Conservation (phyloP, 441 rosid species). For the Arabidopsis hybrid region DNA sequence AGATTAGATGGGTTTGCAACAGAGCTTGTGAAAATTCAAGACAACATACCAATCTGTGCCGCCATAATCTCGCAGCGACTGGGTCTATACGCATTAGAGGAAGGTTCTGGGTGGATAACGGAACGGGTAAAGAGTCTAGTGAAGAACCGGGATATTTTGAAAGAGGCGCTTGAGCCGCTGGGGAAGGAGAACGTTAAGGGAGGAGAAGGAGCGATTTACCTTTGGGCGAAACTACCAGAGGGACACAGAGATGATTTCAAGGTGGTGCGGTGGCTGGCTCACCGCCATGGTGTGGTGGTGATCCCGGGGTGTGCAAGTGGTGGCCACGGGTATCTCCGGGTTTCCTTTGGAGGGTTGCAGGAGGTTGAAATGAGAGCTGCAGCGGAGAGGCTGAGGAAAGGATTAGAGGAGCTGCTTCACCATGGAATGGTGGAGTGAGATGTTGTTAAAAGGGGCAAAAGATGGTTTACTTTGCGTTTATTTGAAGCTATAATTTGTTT, state of each 20-base stretch:
- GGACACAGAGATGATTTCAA: constrained; percentile 51
- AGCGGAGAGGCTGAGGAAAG: constrained; percentile 71
- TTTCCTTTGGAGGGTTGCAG: constrained; percentile 83
- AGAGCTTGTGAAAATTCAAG: constrained; percentile 91
- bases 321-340: constrained; percentile 74
- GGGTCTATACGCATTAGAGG: constrained; percentile 80
- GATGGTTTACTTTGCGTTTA: constrained; percentile 25
- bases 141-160: constrained; percentile 78
- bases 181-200: constrained; percentile 86
- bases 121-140: constrained; percentile 78
- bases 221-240: constrained; percentile 95
- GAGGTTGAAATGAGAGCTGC: constrained; percentile 80
- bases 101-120: constrained; percentile 79
- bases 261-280: constrained; percentile 91
- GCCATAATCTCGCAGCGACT: constrained; percentile 83
- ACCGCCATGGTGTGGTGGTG: constrained; percentile 80
- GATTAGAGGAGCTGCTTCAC: constrained; percentile 77
- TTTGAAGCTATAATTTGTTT: background rate
- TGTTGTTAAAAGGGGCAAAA: background rate
- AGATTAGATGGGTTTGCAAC: constrained; percentile 72
- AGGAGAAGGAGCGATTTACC: constrained; percentile 96
- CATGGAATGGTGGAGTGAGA: constrained; percentile 62
- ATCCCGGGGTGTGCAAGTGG: constrained; percentile 90
- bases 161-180: constrained; percentile 77
- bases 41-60: constrained; percentile 96